phyloP scores from a whole-genome alignment of 2,329 filamentous ascomycete species.

The Penicillium sp. region DNA sequence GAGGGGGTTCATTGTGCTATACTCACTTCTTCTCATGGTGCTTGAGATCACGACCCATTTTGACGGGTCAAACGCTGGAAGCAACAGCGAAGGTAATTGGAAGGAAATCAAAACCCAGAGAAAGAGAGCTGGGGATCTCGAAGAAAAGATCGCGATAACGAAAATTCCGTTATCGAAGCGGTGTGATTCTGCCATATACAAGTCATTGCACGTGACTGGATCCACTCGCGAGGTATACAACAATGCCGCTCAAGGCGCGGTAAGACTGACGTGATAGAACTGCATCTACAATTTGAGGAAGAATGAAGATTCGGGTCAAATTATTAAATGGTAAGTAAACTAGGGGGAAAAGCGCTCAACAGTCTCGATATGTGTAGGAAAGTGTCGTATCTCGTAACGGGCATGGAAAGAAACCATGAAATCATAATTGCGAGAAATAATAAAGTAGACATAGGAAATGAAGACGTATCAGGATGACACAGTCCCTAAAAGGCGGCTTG shows the following conservation, averaged over 20 bases:
- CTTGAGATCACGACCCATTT: conserved; percentile 94
- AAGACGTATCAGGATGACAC: too few relatives aligned
- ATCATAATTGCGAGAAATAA: background rate
- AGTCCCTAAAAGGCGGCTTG: conserved; percentile 6
- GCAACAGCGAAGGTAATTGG: background rate
- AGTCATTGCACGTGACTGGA: conserved; percentile 7
- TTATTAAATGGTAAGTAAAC: too few relatives aligned
- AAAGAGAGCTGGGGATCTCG: conserved; percentile 2
- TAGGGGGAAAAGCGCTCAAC: background rate
- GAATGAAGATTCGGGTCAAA: background rate
- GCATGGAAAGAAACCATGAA: background rate
- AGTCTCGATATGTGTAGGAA: too few relatives aligned
- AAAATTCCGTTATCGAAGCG: conserved; percentile 26
- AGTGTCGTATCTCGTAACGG: conserved; percentile 40
- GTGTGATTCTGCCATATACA: conserved; percentile 21
- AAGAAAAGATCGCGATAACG: conserved; percentile 23
- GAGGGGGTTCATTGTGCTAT: too few relatives aligned
- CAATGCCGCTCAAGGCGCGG: background rate
- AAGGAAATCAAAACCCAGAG: conserved; percentile 1
- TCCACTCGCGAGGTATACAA: background rate
- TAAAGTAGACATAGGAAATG: too few relatives aligned
- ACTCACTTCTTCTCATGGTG: conserved; percentile 83
- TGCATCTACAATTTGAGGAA: too few relatives aligned
- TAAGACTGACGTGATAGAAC: too few relatives aligned
- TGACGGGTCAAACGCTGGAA: conserved; percentile 20